These are phyloP conservation scores for Cutaneotrichosporon sp. DNA, from an alignment of 1,284 basidiomycete species.

Conservation along the genomic window DNA sequence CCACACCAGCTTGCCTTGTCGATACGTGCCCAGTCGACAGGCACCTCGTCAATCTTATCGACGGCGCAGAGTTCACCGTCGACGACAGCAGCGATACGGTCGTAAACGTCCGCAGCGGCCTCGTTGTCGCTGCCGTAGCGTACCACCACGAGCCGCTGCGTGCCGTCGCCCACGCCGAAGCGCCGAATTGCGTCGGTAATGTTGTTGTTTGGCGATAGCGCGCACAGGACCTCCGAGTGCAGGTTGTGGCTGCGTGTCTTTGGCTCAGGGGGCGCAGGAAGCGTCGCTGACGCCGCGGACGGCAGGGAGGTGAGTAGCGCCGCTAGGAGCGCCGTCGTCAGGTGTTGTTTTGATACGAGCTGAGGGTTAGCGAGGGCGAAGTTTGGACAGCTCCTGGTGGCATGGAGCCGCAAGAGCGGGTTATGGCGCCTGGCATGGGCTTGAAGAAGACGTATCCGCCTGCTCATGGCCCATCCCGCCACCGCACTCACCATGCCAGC, in stretches of 20 bases:
- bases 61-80: constrained; percentile 23
- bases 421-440: too few relatives aligned
- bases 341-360: constrained; percentile 52
- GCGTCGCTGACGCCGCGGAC: neutral
- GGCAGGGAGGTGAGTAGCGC: constrained; percentile 62
- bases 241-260: constrained; percentile 42
- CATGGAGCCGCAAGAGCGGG: neutral
- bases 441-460: neutral
- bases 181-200: constrained; percentile 79
- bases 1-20: constrained; percentile 58
- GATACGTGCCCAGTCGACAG: constrained; percentile 58
- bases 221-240: constrained; percentile 77
- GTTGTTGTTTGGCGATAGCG: constrained; percentile 77
- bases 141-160: constrained; percentile 67
- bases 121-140: constrained; percentile 51
- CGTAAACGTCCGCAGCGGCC: constrained; percentile 44
- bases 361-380: constrained; percentile 9
- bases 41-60: constrained; percentile 5
- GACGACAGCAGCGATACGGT: constrained; percentile 57
- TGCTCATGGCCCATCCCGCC: too few relatives aligned
- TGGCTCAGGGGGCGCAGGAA: constrained; percentile 15
- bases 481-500: constrained; percentile 55
- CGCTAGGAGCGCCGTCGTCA: constrained; percentile 74
- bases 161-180: constrained; percentile 70
- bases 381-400: neutral